phyloP scores from a whole-genome alignment of 2,329 filamentous ascomycete genomes.

The Botrytis sinoallii region DNA sequence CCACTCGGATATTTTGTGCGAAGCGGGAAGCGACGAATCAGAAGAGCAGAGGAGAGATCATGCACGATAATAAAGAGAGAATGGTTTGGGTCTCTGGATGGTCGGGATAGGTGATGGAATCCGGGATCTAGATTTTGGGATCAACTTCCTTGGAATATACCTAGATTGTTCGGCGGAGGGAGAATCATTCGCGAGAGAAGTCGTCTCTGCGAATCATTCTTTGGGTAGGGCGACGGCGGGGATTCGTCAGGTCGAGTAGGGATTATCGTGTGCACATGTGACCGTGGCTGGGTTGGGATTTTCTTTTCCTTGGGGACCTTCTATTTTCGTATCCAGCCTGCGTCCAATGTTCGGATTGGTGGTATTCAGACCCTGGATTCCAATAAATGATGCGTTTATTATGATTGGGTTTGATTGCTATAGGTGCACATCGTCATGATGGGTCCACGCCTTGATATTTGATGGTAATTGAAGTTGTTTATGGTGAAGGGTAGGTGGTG shows the following conservation, averaged over 20 bases:
- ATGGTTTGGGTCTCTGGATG: not conserved
- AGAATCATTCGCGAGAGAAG: not conserved
- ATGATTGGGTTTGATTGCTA: slow-evolving; percentile 8
- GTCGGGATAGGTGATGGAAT: not conserved
- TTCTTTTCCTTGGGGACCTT: not conserved
- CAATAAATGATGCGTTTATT: not conserved
- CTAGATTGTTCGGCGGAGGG: not conserved
- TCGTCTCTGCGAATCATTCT: not conserved
- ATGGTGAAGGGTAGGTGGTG: not conserved
- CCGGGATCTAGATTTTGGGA: not conserved
- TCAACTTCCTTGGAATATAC: slow-evolving; percentile 9
- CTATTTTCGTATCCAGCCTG: not conserved
- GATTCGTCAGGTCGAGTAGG: not conserved
- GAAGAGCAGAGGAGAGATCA: not conserved
- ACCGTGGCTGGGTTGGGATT: not conserved
- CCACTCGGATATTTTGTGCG: not conserved
- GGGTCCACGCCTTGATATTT: not conserved
- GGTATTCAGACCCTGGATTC: not conserved
- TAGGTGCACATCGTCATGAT: slow-evolving; percentile 17
- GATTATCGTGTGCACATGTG: not conserved
- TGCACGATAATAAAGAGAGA: not conserved
- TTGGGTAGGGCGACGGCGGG: not conserved
- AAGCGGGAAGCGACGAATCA: not conserved
- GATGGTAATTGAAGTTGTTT: not conserved
- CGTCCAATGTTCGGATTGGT: not conserved